Conservation (phyloP, 345 rosid genomes). For the Physaria fendleri region DNA sequence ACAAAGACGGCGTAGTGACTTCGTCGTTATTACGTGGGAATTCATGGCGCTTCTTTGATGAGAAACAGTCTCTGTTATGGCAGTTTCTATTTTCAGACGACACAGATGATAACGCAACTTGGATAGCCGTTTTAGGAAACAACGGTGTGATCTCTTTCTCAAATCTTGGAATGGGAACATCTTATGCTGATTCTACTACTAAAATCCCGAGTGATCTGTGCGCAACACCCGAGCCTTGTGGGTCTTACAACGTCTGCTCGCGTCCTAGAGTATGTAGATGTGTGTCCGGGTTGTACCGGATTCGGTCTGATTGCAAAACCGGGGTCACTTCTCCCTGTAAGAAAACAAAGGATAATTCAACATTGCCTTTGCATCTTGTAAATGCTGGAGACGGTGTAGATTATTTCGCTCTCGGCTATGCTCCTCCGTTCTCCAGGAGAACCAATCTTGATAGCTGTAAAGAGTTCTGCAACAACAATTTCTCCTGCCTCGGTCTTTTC, state of each 20-base stretch:
- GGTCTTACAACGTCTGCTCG: slow-evolving; percentile 48
- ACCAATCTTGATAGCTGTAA: slow-evolving; percentile 60
- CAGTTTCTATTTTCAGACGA: slow-evolving; percentile 41
- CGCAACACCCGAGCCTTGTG: slow-evolving; percentile 65
- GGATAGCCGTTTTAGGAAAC: slow-evolving; percentile 64
- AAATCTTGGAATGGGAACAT: slow-evolving; percentile 31
- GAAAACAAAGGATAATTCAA: slow-evolving; percentile 9
- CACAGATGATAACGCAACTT: slow-evolving; percentile 45
- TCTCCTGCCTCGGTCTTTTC: slow-evolving; percentile 76
- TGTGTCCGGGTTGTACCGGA: slow-evolving; percentile 38
- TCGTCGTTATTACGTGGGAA: slow-evolving; percentile 45
- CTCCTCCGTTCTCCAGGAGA: slow-evolving; percentile 43
- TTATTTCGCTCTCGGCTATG: slow-evolving; percentile 61
- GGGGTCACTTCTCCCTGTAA: slow-evolving; percentile 57
- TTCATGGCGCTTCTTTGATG: slow-evolving; percentile 78
- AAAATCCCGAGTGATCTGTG: slow-evolving; percentile 66
- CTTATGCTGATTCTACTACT: slow-evolving; percentile 28
- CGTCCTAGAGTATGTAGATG: slow-evolving; percentile 52
- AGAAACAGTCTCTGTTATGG: slow-evolving; percentile 40
- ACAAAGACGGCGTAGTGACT: slow-evolving; percentile 37
- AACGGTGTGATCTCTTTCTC: slow-evolving; percentile 62
- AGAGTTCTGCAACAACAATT: slow-evolving; percentile 53
- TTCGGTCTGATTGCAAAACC: slow-evolving; percentile 38
- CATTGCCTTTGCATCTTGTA: slow-evolving; percentile 41
- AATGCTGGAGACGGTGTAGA: slow-evolving; percentile 43